Base-by-base conservation (phyloP, 2,329 filamentous ascomycete species). In the Trichoderma citrinoviride region DNA sequence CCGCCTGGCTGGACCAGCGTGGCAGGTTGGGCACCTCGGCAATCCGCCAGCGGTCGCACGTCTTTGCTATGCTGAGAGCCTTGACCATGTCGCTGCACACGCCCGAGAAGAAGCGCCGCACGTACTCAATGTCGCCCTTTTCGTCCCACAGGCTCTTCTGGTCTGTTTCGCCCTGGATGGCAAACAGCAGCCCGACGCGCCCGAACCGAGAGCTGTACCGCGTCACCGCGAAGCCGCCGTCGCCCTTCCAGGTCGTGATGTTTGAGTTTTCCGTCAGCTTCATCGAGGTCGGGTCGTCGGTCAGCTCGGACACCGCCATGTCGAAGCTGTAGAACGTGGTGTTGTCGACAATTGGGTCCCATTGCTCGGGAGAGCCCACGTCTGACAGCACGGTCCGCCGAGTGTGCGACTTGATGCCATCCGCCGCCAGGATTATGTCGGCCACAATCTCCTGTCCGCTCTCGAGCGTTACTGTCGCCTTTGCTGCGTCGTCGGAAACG, bases 71-170 rank as follows among this genome's bases (percentile, higher is more conserved):
- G 3, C 56, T 50, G 14, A 71, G 57, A 1, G 54, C 63, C 43
- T 65, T 66, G 19, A 64, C 58, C 23, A 71, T 37, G 49, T 70
- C 69, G 3, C 47, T 54, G 33, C 66, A 69, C 2, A 67, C 54
- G 10, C 44, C 61, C 10, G 58, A 41, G 43, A 69, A 69, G 44
- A 63, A 49, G 0, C 67, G 50, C 1, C 69, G 65, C n/a, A 71
- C 68, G 19, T 67, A 66, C 7, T 61, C 63, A 23, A 71, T 69
- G 6, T 71, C 70, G 19, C 70, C 70, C 15, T 68, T 58, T 23
- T 71, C 70, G 17, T 71, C 70, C 70, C 70, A 71, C 3, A 71
- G 61, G 7, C 66, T 53, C 15, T 66, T 65, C 56, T 70, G 70
- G 44, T 71, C 70, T 1, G 70, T 68, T 6, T 67, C 64, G 27